Percentiles rank a stretch among this genome's conserved stretches.
These are phyloP conservation scores for Cercospora zeina DNA, from an alignment of 2,329 filamentous ascomycete genomes.

Conservation along the genomic window DNA sequence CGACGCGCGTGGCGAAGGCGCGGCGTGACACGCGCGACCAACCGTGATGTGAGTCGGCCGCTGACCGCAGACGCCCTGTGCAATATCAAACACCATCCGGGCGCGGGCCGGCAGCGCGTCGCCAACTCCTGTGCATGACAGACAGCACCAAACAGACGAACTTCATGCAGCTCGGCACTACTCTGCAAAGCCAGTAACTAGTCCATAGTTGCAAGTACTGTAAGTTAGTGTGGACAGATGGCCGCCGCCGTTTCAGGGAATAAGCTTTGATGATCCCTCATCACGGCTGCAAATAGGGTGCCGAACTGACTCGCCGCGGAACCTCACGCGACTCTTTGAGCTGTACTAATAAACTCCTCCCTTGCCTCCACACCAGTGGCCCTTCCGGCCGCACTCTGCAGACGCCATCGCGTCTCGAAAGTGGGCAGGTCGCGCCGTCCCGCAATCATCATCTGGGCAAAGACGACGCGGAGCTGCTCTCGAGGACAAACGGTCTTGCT, in stretches of 20 bases:
- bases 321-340: constrained; percentile 4
- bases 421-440: not conserved
- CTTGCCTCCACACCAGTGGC: constrained; percentile 12
- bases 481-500: not conserved
- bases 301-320: constrained; percentile 10
- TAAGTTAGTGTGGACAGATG: not conserved
- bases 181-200: not conserved
- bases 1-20: not conserved
- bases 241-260: not conserved
- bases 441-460: not conserved
- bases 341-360: constrained; percentile 11
- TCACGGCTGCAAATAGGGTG: constrained; percentile 3
- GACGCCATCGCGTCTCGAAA: constrained; percentile 1
- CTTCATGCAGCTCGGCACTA: not conserved
- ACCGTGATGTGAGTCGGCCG: not conserved
- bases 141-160: not conserved
- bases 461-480: not conserved
- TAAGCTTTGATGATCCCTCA: constrained; percentile 13
- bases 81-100: not conserved
- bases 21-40: not conserved
- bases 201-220: not conserved
- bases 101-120: not conserved
- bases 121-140: not conserved
- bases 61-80: constrained; percentile 1
- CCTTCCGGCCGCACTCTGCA: constrained; percentile 7